Evolutionary conservation across 768 basidiomycete species (phyloP).

Genomic region (Rhodosporidiobolus sp.): DNA sequence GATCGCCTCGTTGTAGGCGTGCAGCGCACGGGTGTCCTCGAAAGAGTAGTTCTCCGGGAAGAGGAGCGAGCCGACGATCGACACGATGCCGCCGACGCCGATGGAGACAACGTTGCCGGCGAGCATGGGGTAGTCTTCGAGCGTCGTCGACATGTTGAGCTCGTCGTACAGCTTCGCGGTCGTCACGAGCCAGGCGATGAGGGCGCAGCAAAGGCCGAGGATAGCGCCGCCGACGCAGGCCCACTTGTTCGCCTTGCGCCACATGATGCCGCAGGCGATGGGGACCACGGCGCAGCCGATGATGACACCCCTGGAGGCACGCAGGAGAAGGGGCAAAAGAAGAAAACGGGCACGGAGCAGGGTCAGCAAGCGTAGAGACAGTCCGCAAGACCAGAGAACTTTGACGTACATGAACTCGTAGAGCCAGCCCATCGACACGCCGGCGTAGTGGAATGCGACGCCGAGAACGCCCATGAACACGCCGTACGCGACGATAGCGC

Average conservation of each 20-base stretch:
- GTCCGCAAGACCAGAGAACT: slow-evolving; percentile 47
- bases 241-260: slow-evolving; percentile 78
- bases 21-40: slow-evolving; percentile 72
- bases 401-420: slow-evolving; percentile 6
- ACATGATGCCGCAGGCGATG: slow-evolving; percentile 71
- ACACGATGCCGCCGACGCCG: slow-evolving; percentile 58
- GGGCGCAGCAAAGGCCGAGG: slow-evolving; percentile 63
- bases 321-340: slow-evolving; percentile 54
- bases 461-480: slow-evolving; percentile 75
- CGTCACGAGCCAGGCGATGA: slow-evolving; percentile 81
- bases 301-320: slow-evolving; percentile 58
- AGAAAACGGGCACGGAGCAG: too few relatives aligned
- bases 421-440: slow-evolving; percentile 38
- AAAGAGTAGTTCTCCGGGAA: slow-evolving; percentile 83
- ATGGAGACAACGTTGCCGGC: slow-evolving; percentile 78
- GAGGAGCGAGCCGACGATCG: slow-evolving; percentile 62
- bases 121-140: slow-evolving; percentile 63
- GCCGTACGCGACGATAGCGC: slow-evolving; percentile 42
- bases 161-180: slow-evolving; percentile 68
- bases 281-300: slow-evolving; percentile 72
- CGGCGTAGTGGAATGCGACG: slow-evolving; percentile 59
- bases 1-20: slow-evolving; percentile 49
- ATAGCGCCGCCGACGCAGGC: slow-evolving; percentile 76
- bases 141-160: slow-evolving; percentile 60
- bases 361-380: too few relatives aligned